phyloP scores from a whole-genome alignment of 164 flowering plant species.

The Dillenia turbinata region DNA sequence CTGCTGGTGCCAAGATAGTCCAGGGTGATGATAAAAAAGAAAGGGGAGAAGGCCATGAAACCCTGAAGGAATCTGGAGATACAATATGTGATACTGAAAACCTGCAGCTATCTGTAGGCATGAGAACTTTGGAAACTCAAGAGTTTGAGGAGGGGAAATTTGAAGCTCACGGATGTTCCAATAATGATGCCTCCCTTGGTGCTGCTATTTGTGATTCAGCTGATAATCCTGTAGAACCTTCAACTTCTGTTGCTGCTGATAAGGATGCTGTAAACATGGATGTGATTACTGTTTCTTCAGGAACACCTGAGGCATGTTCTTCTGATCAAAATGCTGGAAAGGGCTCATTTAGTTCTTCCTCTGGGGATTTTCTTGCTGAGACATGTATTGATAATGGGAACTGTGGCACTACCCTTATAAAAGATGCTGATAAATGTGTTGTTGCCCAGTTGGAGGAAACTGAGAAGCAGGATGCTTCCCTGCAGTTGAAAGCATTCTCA shows the following conservation, averaged over 20 bases:
- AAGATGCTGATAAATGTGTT: slow-evolving; percentile 3
- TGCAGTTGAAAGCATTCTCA: background rate
- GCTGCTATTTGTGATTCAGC: slow-evolving; percentile 2
- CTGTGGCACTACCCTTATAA: background rate
- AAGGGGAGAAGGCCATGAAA: slow-evolving; percentile 9
- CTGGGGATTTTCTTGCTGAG: background rate
- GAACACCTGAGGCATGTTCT: slow-evolving; percentile 5
- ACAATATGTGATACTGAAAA: slow-evolving; percentile 2
- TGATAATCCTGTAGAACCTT: slow-evolving; percentile 8
- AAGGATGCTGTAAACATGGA: slow-evolving; percentile 4
- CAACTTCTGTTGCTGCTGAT: slow-evolving; percentile 7
- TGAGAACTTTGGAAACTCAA: slow-evolving; percentile 4
- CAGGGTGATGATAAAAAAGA: slow-evolving; percentile 5
- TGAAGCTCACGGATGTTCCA: slow-evolving; percentile 5
- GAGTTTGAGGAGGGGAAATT: slow-evolving; percentile 5
- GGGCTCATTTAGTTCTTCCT: no score
- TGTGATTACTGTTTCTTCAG: background rate
- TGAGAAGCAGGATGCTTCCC: slow-evolving; percentile 3
- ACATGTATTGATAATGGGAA: background rate
- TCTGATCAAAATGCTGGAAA: background rate
- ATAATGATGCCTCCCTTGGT: slow-evolving; percentile 1
- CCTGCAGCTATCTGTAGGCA: background rate
- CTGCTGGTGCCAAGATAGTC: slow-evolving; percentile 2
- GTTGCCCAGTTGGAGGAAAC: slow-evolving; percentile 1
- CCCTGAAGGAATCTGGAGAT: slow-evolving; percentile 10